phyloP scores from a whole-genome alignment of 2,329 filamentous ascomycete genomes.

The Arthrobotrys musiformis region DNA sequence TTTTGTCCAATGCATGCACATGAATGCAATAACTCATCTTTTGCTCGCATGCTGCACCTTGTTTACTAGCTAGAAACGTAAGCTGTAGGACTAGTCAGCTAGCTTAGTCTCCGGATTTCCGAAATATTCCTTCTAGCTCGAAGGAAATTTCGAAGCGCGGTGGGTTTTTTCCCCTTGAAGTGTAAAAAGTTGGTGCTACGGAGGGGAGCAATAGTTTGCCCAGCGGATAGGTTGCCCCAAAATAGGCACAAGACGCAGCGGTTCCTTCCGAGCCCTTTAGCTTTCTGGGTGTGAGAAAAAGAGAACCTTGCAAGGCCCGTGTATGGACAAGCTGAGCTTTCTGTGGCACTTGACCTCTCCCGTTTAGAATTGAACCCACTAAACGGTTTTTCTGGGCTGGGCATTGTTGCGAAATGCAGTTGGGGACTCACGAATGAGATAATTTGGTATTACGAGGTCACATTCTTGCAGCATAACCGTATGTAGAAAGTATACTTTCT shows the following conservation, averaged over 20 bases:
- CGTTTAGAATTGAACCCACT: neutral
- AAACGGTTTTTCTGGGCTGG: too few relatives aligned
- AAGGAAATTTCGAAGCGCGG: neutral
- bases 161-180: slow-evolving; percentile 8
- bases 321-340: slow-evolving; percentile 8
- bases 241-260: slow-evolving; percentile 39
- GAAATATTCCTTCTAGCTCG: slow-evolving; percentile 23
- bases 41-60: neutral
- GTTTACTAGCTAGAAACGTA: neutral
- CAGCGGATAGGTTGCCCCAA: slow-evolving; percentile 23
- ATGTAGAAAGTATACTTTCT: neutral
- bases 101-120: slow-evolving; percentile 10
- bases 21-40: slow-evolving; percentile 1
- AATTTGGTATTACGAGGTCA: slow-evolving; percentile 38
- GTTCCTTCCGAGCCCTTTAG: slow-evolving; percentile 33
- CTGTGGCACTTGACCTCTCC: slow-evolving; percentile 13
- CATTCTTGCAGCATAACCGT: slow-evolving; percentile 14
- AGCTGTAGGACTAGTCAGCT: too few relatives aligned
- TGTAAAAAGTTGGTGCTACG: too few relatives aligned
- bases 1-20: neutral
- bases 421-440: slow-evolving; percentile 16
- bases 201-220: neutral
- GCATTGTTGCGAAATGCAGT: neutral
- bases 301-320: slow-evolving; percentile 19
- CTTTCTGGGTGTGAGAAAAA: neutral